Evolutionary conservation across 768 basidiomycete genomes (phyloP), one percentile per base, ranked within the genome.

Genomic region (Psilocybe cubensis): DNA sequence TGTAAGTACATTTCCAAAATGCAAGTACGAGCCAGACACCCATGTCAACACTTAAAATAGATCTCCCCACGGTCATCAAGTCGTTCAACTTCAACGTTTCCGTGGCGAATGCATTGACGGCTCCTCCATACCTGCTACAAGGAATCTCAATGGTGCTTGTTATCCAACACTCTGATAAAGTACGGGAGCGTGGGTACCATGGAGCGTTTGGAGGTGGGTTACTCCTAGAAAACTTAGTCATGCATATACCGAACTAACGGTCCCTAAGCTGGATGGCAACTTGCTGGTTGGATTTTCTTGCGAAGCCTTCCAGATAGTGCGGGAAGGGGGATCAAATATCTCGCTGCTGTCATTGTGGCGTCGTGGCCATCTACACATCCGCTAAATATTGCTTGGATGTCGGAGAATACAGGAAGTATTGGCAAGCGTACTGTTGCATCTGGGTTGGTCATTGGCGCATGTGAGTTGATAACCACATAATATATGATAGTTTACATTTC

Each of bases 191-290:
- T 25, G 74, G 72, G 9, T 70, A 69, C 54, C 73, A 75, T 48
- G 74, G 73, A 1, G 72, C 72, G 9, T 75, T 75, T 54, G 72
- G 69, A 9, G 69, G 74, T 73, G 47, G 40, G 66, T 53, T 17
- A n/a, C n/a, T n/a, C n/a, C n/a, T n/a, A n/a, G n/a, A n/a, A n/a
- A n/a, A n/a, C n/a, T n/a, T n/a, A n/a, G n/a, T n/a, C 5, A 38
- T 38, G 14, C 27, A n/a, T 27, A 53, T n/a, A n/a, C n/a, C n/a
- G n/a, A n/a, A n/a, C n/a, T n/a, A n/a, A n/a, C n/a, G n/a, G n/a
- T n/a, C n/a, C n/a, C n/a, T n/a, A n/a, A 76, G 75, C 74, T 43
- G 72, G 70, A 1, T 76, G 75, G 75, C 74, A 75, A 48, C 56
- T 73, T 1, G 56, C 68, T 0, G 75, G 75, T 0, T 76, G 75